A percentile compares a stretch with the other conserved stretches of the same genome.
Evolutionary conservation across 352 stramenopile species (phyloP).

Genomic region (Phytophthora nicotianae): DNA sequence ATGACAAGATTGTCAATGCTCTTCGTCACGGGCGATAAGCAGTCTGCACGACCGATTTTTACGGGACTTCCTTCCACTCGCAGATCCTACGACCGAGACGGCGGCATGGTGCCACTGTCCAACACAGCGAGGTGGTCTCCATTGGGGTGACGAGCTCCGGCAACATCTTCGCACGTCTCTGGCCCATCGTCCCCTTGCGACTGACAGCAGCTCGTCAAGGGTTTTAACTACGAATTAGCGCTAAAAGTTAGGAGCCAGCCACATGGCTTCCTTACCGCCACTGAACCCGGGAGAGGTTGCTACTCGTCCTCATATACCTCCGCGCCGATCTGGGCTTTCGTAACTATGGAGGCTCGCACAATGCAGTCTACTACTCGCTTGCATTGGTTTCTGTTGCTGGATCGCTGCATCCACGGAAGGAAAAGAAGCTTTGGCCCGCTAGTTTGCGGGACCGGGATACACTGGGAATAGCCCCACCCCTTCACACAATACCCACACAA

Average conservation of each 20-base stretch:
- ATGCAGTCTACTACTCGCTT: too few species aligned
- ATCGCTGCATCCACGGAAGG: neutral
- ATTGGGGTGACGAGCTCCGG: constrained; percentile 19
- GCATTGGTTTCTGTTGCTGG: too few species aligned
- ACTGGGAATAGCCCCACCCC: constrained; percentile 1
- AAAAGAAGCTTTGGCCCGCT: too few species aligned
- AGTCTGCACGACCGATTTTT: neutral
- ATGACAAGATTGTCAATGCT: neutral
- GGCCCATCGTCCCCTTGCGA: constrained; percentile 12
- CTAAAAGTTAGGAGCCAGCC: constrained; percentile 20
- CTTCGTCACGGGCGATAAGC: neutral
- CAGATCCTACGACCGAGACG: neutral
- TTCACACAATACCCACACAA: constrained; percentile 3
- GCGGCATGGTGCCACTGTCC: constrained; percentile 1
- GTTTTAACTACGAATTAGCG: constrained; percentile 27
- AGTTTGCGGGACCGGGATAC: constrained; percentile 13
- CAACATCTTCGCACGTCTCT: constrained; percentile 16
- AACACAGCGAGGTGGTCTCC: constrained; percentile 1
- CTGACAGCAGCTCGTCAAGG: neutral
- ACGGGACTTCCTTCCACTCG: neutral
- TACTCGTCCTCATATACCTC: neutral
- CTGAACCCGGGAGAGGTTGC: constrained; percentile 8
- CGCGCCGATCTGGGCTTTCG: neutral
- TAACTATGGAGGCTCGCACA: too few species aligned
- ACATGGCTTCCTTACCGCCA: constrained; percentile 20